Evolutionary conservation across 352 stramenopile genomes (phyloP).

Genomic region (Pythium volutum): DNA sequence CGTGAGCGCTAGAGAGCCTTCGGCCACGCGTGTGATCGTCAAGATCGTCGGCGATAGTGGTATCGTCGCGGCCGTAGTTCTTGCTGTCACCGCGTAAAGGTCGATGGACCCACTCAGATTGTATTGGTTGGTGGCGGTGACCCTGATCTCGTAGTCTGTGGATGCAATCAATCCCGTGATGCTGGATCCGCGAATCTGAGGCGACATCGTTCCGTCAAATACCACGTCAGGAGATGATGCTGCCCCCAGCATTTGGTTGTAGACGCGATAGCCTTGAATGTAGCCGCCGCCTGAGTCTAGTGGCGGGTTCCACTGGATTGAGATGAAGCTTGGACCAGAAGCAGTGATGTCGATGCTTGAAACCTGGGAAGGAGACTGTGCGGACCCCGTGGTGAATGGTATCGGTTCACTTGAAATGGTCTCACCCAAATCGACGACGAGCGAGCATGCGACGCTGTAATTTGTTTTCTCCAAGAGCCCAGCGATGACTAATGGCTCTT

Average conservation of each 20-base stretch:
- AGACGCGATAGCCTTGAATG: slow-evolving; percentile 31
- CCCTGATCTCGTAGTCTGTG: slow-evolving; percentile 31
- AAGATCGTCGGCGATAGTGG: slow-evolving; percentile 26
- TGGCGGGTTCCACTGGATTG: slow-evolving; percentile 34
- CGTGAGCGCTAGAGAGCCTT: slow-evolving; percentile 30
- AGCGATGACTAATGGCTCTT: neutral
- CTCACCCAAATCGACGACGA: slow-evolving; percentile 6
- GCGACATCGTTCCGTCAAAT: slow-evolving; percentile 25
- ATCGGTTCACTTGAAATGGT: slow-evolving; percentile 5
- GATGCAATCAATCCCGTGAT: slow-evolving; percentile 26
- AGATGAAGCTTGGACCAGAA: slow-evolving; percentile 27
- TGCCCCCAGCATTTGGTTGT: slow-evolving; percentile 21
- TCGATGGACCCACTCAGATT: slow-evolving; percentile 25
- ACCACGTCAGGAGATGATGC: slow-evolving; percentile 9
- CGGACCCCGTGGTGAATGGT: slow-evolving; percentile 1
- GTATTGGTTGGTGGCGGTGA: slow-evolving; percentile 48
- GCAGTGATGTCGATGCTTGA: slow-evolving; percentile 12
- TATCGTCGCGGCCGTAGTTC: slow-evolving; percentile 15
- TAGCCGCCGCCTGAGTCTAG: slow-evolving; percentile 36
- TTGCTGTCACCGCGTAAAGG: slow-evolving; percentile 20
- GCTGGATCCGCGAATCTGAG: slow-evolving; percentile 11
- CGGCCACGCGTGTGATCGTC: slow-evolving; percentile 18
- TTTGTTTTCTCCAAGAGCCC: slow-evolving; percentile 8
- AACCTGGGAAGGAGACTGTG: slow-evolving; percentile 8
- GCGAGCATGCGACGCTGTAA: slow-evolving; percentile 26